Base-by-base conservation (phyloP, 306 rosid species). In the Myrica gale region DNA sequence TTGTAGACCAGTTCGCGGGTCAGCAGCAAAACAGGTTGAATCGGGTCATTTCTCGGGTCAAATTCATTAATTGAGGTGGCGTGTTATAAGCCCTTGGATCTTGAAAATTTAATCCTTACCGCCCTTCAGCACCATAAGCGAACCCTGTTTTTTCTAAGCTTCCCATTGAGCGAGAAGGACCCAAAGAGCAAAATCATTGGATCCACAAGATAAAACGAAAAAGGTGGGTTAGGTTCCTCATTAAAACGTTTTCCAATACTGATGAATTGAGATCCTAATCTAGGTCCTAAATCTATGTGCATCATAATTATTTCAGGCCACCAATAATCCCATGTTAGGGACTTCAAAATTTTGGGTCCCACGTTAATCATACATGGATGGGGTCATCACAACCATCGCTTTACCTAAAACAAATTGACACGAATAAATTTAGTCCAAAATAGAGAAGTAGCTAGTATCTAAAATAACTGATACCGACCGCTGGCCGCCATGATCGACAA, bases 111-210 rank as follows among this genome's bases (percentile, higher is more conserved):
- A 23, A 23, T 23, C 0, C 26, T 23, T 23, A 23, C 26, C 1
- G 26, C 26, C 26, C 0, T 0, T 23, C 26, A 23, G 1, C 26
- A 23, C 26, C 26, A n/a, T n/a, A n/a, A n/a, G n/a, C n/a, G n/a
- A n/a, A n/a, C n/a, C n/a, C n/a, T n/a, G n/a, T n/a, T n/a, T n/a
- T 82, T 79, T 47, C 73, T 77, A 26, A 73, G 73, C 74, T 50
- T 82, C 74, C 52, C 32, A 66, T 32, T 56, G 61, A 73, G 19
- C 56, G 72, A 57, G 80, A 43, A 83, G 60, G 55, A 79, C 68
- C 74, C 71, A 80, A 69, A 78, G 81, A 80, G 53, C 73, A 85
- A 83, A 84, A 81, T 82, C 92, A 88, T 86, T 87, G 90, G 91
- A 89, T 88, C 85, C 87, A 75, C 81, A 82, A 71, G 79, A 85